A percentile compares a stretch with the other conserved stretches of the same genome.
Conservation (phyloP, 495 filamentous ascomycete species). For the Penicillium cinerascens region DNA sequence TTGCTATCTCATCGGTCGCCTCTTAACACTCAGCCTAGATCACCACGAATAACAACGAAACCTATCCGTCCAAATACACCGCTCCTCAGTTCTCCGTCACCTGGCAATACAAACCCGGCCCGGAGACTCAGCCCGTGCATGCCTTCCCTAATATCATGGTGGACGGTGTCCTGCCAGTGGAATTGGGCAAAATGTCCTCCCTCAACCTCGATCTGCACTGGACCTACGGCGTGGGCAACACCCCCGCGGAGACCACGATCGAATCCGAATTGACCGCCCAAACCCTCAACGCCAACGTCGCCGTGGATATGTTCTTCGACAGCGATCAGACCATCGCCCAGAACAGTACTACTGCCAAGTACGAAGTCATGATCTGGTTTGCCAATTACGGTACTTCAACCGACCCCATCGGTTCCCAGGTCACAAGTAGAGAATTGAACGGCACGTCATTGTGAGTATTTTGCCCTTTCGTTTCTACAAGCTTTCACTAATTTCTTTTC, state of each 20-base stretch:
- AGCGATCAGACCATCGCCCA: constrained; percentile 19
- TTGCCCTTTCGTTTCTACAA: not conserved
- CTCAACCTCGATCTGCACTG: constrained; percentile 32
- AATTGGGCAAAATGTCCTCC: constrained; percentile 15
- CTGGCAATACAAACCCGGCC: constrained; percentile 31
- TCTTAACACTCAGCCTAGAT: constrained; percentile 21
- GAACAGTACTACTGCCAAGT: constrained; percentile 28
- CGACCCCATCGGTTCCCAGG: constrained; percentile 24
- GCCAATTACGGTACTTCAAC: constrained; percentile 22
- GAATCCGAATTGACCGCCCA: constrained; percentile 8
- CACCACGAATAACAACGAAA: constrained; percentile 32
- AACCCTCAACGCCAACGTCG: constrained; percentile 38
- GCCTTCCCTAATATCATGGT: constrained; percentile 39
- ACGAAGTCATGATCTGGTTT: constrained; percentile 49
- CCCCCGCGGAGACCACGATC: constrained; percentile 13
- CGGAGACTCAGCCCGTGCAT: constrained; percentile 28
- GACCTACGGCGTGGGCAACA: constrained; percentile 36
- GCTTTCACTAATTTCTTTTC: not conserved
- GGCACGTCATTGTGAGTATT: constrained; percentile 33
- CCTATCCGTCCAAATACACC: constrained; percentile 28
- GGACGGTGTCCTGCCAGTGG: constrained; percentile 22
- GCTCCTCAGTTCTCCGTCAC: constrained; percentile 36
- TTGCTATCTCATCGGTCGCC: not conserved
- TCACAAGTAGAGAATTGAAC: constrained; percentile 17
- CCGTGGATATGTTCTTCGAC: constrained; percentile 47